Evolutionary conservation across 2,329 filamentous ascomycete genomes (phyloP).

Genomic region (Nothopassalora personata): DNA sequence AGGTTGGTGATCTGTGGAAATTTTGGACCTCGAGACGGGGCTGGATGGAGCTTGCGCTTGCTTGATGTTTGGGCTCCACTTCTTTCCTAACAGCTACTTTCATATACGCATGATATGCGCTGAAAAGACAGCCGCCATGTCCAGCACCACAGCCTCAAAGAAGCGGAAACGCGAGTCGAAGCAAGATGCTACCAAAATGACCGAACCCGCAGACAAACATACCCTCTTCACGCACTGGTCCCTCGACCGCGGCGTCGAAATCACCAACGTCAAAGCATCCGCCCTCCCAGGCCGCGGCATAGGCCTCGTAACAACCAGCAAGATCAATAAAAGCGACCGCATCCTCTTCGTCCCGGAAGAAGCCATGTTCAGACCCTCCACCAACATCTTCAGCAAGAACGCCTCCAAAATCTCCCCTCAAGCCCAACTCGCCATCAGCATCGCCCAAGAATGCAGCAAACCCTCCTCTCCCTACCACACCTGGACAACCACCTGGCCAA

Average conservation of each 20-base stretch:
- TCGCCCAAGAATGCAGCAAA: conserved; percentile 16
- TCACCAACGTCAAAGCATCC: conserved; percentile 62
- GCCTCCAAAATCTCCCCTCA: conserved; percentile 42
- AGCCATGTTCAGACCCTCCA: conserved; percentile 60
- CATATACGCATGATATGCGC: not conserved
- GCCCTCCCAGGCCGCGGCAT: conserved; percentile 67
- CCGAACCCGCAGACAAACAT: conserved; percentile 31
- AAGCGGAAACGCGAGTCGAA: not conserved
- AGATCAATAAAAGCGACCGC: conserved; percentile 56
- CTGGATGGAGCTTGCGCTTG: not conserved
- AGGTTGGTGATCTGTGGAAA: conserved; percentile 1
- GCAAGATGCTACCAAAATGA: not conserved
- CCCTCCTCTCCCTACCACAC: conserved; percentile 5
- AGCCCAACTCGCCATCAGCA: conserved; percentile 58
- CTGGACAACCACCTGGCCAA: conserved; percentile 51
- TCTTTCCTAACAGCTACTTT: not conserved
- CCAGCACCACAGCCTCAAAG: not conserved
- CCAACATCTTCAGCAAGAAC: conserved; percentile 30
- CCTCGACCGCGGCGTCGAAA: conserved; percentile 55
- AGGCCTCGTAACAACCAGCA: conserved; percentile 66
- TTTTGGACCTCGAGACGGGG: conserved; percentile 9
- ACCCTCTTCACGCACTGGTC: conserved; percentile 65
- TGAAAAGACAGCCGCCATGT: not conserved
- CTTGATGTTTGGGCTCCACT: not conserved
- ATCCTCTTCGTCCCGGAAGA: conserved; percentile 61